A percentile compares a stretch with the other conserved stretches of the same genome.
These are phyloP conservation scores for Psilocybe sp. DNA, from an alignment of 768 basidiomycete species.

Conservation along the genomic window DNA sequence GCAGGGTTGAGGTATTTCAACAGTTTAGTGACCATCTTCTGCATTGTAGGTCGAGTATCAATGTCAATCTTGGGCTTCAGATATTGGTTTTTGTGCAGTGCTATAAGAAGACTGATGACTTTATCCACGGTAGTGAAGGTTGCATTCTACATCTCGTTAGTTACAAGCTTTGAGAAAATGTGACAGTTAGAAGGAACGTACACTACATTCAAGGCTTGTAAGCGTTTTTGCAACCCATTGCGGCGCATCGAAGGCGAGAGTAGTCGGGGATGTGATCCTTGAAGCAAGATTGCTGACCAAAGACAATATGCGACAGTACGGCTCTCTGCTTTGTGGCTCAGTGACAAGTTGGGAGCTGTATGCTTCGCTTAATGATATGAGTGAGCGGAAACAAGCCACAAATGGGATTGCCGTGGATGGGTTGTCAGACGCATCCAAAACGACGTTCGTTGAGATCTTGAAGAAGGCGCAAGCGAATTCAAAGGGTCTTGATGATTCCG, in stretches of 20 bases:
- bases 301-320: constrained; percentile 47
- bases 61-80: constrained; percentile 54
- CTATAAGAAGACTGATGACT: constrained; percentile 52
- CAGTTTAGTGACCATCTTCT: constrained; percentile 64
- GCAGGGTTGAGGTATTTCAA: constrained; percentile 71
- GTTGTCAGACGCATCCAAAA: constrained; percentile 18
- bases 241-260: constrained; percentile 58
- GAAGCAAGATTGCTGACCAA: constrained; percentile 51
- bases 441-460: constrained; percentile 31
- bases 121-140: constrained; percentile 72
- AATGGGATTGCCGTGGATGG: constrained; percentile 43
- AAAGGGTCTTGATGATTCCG: constrained; percentile 38
- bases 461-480: constrained; percentile 65
- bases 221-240: constrained; percentile 63
- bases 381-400: constrained; percentile 52
- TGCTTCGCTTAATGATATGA: constrained; percentile 42
- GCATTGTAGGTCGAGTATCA: constrained; percentile 52
- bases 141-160: constrained; percentile 36
- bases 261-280: constrained; percentile 35
- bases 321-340: constrained; percentile 38
- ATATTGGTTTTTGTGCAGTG: constrained; percentile 46
- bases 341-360: constrained; percentile 39
- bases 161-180: constrained; percentile 8
- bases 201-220: constrained; percentile 52
- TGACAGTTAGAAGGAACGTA: constrained; percentile 24